Conservation (phyloP, 345 rosid genomes). For the thale cress (Arabidopsis thaliana) region DNA sequence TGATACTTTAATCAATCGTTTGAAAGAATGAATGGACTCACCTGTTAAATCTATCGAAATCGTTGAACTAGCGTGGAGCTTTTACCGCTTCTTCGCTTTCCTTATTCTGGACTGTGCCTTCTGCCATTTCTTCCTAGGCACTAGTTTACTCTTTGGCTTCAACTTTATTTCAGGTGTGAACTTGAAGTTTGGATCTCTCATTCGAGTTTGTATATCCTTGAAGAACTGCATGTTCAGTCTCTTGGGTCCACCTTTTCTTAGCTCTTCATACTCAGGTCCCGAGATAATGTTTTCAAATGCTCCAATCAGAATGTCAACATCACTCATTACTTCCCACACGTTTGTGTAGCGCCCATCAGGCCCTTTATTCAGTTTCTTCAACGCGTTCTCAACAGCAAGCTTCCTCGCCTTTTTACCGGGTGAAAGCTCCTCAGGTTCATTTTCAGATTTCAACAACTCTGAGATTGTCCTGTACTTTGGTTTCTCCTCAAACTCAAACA, state of each 20-base stretch:
- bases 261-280: conserved; percentile 94
- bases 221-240: conserved; percentile 88
- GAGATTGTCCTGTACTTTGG: conserved; percentile 89
- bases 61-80: conserved; percentile 2
- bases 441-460: conserved; percentile 71
- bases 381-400: conserved; percentile 89
- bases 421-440: conserved; percentile 87
- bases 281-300: conserved; percentile 92
- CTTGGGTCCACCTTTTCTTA: conserved; percentile 92
- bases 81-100: conserved; percentile 80
- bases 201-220: conserved; percentile 90
- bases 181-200: conserved; percentile 91
- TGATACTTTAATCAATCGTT: conserved; percentile 23
- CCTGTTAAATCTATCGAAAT: conserved; percentile 1
- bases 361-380: conserved; percentile 91
- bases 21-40: conserved; percentile 6
- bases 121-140: conserved; percentile 90
- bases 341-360: conserved; percentile 91
- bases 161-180: conserved; percentile 87
- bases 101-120: conserved; percentile 80
- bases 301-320: conserved; percentile 78
- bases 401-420: conserved; percentile 91
- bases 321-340: conserved; percentile 97
- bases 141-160: conserved; percentile 91
- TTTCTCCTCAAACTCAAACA: conserved; percentile 92